Evolutionary conservation across 306 rosid species (phyloP), one percentile per base, ranked within the genome.

Genomic region (Lathyrus aphaca): DNA sequence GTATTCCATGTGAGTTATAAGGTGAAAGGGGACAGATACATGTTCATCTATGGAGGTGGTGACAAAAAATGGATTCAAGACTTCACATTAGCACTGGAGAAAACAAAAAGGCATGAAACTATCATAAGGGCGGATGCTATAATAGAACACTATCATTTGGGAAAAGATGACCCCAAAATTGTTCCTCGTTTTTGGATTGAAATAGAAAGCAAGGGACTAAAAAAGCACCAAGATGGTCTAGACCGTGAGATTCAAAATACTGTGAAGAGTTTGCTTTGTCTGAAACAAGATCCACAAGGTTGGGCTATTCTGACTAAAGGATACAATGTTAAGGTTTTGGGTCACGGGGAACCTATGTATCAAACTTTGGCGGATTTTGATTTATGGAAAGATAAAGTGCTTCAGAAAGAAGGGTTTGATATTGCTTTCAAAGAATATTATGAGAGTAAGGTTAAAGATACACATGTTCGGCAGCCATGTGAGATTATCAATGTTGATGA

Each of bases 171-270:
- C 0, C 64, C 77, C 0, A 72, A 40, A 18, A 15, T 57, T 13
- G 55, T 72, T 48, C 82, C 69, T 37, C 82, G 82, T 56, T 78
- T 78, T 45, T 78, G 82, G 82, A 78, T 78, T 29, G 82, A 72
- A 65, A 57, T 78, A 37, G 82, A 78, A 18, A 78, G 77, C 57
- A 78, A 78, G 77, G 65, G 30, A 14, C 82, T 71, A 13, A 78
- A 72, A 54, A 78, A 78, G 46, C 82, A 78, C 51, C 59, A 78
- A 17, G 74, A 65, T 29, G 25, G 5, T 0, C 0, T 57, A 30
- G 82, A 78, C 64, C 72, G 77, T 58, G 68, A 78, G 69, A 48
- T 71, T 49, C 82, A 77, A 65, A 66, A 38, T 1, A 71, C 63
- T 1, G 83, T 80, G 64, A 74, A 70, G 65, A 57, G 65, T 9